Conservation (phyloP, 2,329 filamentous ascomycete species). For the Botrytis porri region DNA sequence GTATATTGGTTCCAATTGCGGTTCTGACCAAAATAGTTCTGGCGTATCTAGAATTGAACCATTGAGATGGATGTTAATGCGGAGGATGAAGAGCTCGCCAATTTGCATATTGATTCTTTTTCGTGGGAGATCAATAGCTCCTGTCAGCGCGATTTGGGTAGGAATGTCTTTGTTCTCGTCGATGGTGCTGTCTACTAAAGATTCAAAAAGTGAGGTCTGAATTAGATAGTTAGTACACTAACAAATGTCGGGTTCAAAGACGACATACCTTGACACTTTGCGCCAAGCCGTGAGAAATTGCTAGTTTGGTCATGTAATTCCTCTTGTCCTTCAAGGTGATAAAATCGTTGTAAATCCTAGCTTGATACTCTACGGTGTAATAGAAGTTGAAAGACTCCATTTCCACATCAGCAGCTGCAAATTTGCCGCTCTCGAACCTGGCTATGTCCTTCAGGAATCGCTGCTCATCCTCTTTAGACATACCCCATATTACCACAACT, state of each 20-base stretch:
- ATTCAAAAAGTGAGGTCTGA: slow-evolving; percentile 90
- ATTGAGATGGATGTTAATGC: slow-evolving; percentile 97
- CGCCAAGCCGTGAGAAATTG: slow-evolving; percentile 90
- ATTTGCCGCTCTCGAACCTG: slow-evolving; percentile 90
- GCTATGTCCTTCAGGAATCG: slow-evolving; percentile 90
- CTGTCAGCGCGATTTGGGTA: slow-evolving; percentile 85
- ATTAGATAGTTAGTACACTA: not conserved
- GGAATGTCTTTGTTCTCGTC: slow-evolving; percentile 91
- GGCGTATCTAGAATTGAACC: slow-evolving; percentile 95
- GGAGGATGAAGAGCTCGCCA: slow-evolving; percentile 93
- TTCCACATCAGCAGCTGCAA: slow-evolving; percentile 84
- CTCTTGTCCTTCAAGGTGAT: slow-evolving; percentile 90
- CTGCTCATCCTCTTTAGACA: slow-evolving; percentile 85
- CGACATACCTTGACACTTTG: slow-evolving; percentile 81
- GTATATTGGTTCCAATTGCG: slow-evolving; percentile 93
- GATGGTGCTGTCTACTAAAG: slow-evolving; percentile 90
- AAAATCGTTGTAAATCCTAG: slow-evolving; percentile 98
- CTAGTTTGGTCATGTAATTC: slow-evolving; percentile 97
- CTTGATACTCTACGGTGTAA: slow-evolving; percentile 96
- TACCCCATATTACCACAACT: slow-evolving; percentile 97
- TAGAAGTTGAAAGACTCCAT: slow-evolving; percentile 99
- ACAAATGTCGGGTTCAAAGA: slow-evolving; percentile 19
- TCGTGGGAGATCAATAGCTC: slow-evolving; percentile 83
- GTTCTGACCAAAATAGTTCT: slow-evolving; percentile 97
- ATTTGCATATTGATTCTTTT: slow-evolving; percentile 99